Evolutionary conservation across 1,284 basidiomycete species (phyloP), one percentile per base, ranked within the genome.

Genomic region (Ganoderma lingzhi): DNA sequence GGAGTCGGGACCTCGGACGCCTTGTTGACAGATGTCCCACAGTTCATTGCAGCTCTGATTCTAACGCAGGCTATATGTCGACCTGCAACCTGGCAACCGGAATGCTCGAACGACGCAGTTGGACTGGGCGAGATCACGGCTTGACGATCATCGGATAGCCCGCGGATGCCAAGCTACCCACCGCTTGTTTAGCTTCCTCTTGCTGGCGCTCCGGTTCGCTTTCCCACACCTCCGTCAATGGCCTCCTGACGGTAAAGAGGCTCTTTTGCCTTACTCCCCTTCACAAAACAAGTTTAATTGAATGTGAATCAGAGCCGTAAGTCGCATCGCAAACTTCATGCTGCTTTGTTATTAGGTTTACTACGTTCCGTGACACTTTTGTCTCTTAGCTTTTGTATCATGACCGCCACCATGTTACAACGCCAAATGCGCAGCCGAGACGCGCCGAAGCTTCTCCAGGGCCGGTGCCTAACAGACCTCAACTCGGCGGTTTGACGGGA

Each of bases 401-500:
- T 30, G 17, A 32, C 15, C 53, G 6, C 35, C 56, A 59, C 35
- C 3, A 19, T 59, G 35, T 12, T 42, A n/a, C 28, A 61, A 14
- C 10, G n/a, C 37, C n/a, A 37, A 59, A 14, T 23, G 37, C 58
- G 37, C 37, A 51, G 63, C 63, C 63, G 63, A 59, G 17, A 42
- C 59, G 48, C 55, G 66, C 64, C 64, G 60, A 37, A 28, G n/a
- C 35, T 48, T 59, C 41, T 68, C 70, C 72, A 73, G 71, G 71
- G 19, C 69, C 64, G 63, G 67, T 69, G 56, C 65, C 63, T 66
- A 65, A 63, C 23, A 63, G 61, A 66, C 65, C 63, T 68, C 66
- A 58, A 66, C 62, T 67, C 69, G 65, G 30, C 69, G 65, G 30
- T 55, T 32, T 60, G 63, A 59, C 45, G 67, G 58, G 60, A 68